Evolutionary conservation across 768 basidiomycete genomes (phyloP).

Genomic region (Phylloporus scabripes): DNA sequence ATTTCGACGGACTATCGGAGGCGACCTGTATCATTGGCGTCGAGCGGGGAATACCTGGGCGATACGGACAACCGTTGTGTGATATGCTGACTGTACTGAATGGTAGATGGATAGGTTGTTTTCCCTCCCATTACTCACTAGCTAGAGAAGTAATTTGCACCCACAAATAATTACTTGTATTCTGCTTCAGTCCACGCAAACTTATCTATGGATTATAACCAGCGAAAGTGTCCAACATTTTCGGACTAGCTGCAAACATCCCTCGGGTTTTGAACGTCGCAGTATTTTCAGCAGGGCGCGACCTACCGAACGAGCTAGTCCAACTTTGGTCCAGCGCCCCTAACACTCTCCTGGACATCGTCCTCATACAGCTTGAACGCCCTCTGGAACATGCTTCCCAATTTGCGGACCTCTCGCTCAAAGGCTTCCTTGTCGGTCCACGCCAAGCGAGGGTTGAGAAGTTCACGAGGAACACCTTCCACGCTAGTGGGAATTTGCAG

Average conservation of each 20-base stretch:
- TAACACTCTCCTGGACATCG: constrained; percentile 77
- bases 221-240: too few species aligned
- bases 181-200: neutral
- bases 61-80: constrained; percentile 6
- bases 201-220: constrained; percentile 6
- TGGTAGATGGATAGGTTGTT: neutral
- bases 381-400: constrained; percentile 90
- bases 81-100: constrained; percentile 14
- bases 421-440: constrained; percentile 91
- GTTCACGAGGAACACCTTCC: constrained; percentile 83
- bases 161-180: constrained; percentile 3
- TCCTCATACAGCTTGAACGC: constrained; percentile 90
- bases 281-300: neutral
- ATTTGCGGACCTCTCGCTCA: constrained; percentile 79
- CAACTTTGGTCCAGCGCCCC: constrained; percentile 67
- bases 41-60: constrained; percentile 8
- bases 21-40: neutral
- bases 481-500: constrained; percentile 78
- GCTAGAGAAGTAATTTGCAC: neutral
- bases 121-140: neutral
- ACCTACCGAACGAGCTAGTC: constrained; percentile 11
- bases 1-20: constrained; percentile 8
- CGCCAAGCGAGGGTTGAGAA: constrained; percentile 83
- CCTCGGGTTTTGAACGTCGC: neutral
- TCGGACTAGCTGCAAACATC: too few species aligned